phyloP scores from a whole-genome alignment of 345 rosid species.

The Salix udensis region DNA sequence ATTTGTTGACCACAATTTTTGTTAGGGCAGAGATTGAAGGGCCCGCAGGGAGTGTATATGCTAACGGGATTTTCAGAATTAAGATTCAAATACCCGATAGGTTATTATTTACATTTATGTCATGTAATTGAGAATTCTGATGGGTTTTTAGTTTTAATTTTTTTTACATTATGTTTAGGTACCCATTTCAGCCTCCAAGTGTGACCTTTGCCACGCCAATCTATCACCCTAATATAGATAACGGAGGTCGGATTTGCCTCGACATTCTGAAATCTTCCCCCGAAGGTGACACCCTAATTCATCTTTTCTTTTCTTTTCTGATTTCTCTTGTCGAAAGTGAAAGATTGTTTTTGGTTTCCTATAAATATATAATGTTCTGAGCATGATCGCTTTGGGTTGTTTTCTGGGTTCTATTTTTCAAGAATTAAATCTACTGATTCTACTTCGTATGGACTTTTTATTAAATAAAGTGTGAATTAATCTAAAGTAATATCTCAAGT shows the following conservation, averaged over 20 bases:
- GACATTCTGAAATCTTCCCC: conserved; percentile 89
- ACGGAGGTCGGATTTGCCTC: conserved; percentile 82
- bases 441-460: too few species aligned
- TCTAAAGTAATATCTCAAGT: too few species aligned
- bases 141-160: neutral
- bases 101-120: conserved; percentile 20
- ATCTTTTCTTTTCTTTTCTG: neutral
- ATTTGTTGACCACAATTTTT: neutral
- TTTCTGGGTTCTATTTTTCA: too few species aligned
- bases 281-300: conserved; percentile 42
- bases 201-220: conserved; percentile 72
- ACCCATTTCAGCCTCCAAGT: conserved; percentile 85
- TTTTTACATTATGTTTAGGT: conserved; percentile 27
- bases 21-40: conserved; percentile 51
- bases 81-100: conserved; percentile 78
- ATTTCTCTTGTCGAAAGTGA: too few species aligned
- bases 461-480: too few species aligned
- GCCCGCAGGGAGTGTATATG: conserved; percentile 72
- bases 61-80: conserved; percentile 57
- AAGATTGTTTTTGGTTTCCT: too few species aligned
- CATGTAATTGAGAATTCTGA: neutral
- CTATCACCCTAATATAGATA: conserved; percentile 81
- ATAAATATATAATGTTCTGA: too few species aligned
- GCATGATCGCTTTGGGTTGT: too few species aligned
- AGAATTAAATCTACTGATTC: too few species aligned